Evolutionary conservation across 768 basidiomycete species (phyloP), one percentile per base, ranked within the genome.

Genomic region (Kwoniella newhampshirensis): DNA sequence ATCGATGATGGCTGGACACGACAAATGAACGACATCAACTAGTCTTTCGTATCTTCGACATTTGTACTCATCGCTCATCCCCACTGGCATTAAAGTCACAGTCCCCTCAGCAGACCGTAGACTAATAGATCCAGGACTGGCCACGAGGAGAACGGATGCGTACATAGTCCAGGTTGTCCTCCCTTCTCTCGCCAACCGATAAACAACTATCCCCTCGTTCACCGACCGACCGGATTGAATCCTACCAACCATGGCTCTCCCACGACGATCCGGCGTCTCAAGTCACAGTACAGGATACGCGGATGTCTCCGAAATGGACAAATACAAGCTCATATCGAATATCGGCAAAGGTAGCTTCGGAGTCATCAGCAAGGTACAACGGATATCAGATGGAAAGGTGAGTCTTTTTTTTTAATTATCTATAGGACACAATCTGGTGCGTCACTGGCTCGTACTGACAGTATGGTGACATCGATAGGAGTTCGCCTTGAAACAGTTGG

Each of bases 301-400:
- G 1, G 67, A 67, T 44, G 60, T 66, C 1, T 55, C 69, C 6
- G 64, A 73, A 51, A 80, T 93, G 20, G 88, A 88, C 66, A 82
- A 83, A 46, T 98, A 94, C 70, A 90, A 91, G 60, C 81, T 89
- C 6, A 81, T 92, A 44, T 91, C 93, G 63, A 82, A 96, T 55
- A 94, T 99, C 44, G 96, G 96, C 3, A 97, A 93, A 68, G 96
- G 96, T 25, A 89, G 89, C 4, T 99, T 99, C 80, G 96, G 96
- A 1, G 89, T 98, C 59, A 99, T 99, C 63, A 85, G 91, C 58
- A 97, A 97, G 80, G 93, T 97, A 12, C 81, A 85, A 60, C 80
- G 91, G 66, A 89, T 89, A 75, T 78, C 82, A 13, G 92, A 96
- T 76, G 89, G 89, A 30, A 68, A 83, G 75, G 91, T 92, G 64